These are phyloP conservation scores for Boletus semigastroideus DNA, from an alignment of 1,284 basidiomycete species.

Conservation along the genomic window DNA sequence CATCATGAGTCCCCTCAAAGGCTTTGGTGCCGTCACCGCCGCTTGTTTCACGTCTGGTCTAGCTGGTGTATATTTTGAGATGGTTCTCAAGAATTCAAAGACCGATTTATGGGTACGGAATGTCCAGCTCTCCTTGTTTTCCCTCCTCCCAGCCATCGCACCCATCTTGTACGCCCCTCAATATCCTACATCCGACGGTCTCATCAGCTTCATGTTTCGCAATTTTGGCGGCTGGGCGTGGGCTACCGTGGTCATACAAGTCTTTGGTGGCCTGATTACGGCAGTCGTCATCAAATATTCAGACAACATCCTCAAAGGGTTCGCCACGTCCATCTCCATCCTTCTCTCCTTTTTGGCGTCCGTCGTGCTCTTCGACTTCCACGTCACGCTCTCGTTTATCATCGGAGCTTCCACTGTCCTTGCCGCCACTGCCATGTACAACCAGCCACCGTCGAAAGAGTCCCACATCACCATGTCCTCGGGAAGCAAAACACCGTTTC, in stretches of 20 bases:
- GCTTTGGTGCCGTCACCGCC: slow-evolving; percentile 64
- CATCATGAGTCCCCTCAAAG: slow-evolving; percentile 65
- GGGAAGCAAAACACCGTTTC: slow-evolving; percentile 41
- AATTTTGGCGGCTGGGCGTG: slow-evolving; percentile 93
- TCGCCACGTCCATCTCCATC: slow-evolving; percentile 92
- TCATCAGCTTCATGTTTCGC: slow-evolving; percentile 55
- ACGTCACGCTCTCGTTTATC: slow-evolving; percentile 83
- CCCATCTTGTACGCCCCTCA: slow-evolving; percentile 61
- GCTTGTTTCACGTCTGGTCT: slow-evolving; percentile 81
- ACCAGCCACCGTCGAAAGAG: slow-evolving; percentile 59
- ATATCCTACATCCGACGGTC: slow-evolving; percentile 37
- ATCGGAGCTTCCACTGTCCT: slow-evolving; percentile 85
- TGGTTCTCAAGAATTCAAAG: slow-evolving; percentile 71
- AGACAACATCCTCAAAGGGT: slow-evolving; percentile 92
- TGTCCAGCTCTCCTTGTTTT: slow-evolving; percentile 76
- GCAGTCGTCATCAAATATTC: slow-evolving; percentile 88
- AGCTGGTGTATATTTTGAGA: slow-evolving; percentile 83
- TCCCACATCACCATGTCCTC: slow-evolving; percentile 39
- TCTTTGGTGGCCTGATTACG: slow-evolving; percentile 90
- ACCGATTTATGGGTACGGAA: slow-evolving; percentile 80
- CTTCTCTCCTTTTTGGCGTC: slow-evolving; percentile 92
- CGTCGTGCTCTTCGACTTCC: slow-evolving; percentile 86
- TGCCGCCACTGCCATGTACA: slow-evolving; percentile 85
- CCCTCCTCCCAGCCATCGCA: slow-evolving; percentile 69
- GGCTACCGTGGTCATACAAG: slow-evolving; percentile 88